phyloP scores from a whole-genome alignment of 2,329 filamentous ascomycete species.

The Akanthomyces uredinophilus region DNA sequence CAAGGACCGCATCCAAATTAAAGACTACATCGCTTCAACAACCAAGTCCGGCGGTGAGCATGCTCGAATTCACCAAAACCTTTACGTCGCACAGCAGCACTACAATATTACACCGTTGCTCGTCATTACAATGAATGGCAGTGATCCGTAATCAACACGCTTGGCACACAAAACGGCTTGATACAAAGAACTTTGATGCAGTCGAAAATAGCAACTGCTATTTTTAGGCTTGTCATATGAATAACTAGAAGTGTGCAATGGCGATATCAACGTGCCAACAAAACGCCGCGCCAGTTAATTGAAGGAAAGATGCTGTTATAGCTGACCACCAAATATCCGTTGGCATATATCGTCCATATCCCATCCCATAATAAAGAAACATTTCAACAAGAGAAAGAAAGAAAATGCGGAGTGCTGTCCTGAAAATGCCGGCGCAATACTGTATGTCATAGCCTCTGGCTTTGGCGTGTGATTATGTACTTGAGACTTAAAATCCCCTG shows the following conservation, averaged over 20 bases:
- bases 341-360: conserved; percentile 12
- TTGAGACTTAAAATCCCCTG: conserved; percentile 46
- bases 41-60: no score
- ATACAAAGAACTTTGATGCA: neutral
- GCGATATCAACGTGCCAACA: neutral
- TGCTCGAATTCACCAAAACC: no score
- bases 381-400: conserved; percentile 6
- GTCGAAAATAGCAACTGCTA: neutral
- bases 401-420: conserved; percentile 17
- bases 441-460: neutral
- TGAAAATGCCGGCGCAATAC: conserved; percentile 4
- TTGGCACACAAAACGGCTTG: no score
- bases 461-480: neutral
- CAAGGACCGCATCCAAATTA: no score
- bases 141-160: no score
- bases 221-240: neutral
- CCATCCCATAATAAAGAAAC: conserved; percentile 2
- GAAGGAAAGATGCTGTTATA: conserved; percentile 8
- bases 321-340: conserved; percentile 12
- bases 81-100: neutral
- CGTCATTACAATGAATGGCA: neutral
- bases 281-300: conserved; percentile 7
- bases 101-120: neutral
- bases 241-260: neutral
- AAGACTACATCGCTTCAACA: no score